These are phyloP conservation scores for Colletotrichum simmondsii DNA, from an alignment of 2,329 filamentous ascomycete species.

Conservation along the genomic window DNA sequence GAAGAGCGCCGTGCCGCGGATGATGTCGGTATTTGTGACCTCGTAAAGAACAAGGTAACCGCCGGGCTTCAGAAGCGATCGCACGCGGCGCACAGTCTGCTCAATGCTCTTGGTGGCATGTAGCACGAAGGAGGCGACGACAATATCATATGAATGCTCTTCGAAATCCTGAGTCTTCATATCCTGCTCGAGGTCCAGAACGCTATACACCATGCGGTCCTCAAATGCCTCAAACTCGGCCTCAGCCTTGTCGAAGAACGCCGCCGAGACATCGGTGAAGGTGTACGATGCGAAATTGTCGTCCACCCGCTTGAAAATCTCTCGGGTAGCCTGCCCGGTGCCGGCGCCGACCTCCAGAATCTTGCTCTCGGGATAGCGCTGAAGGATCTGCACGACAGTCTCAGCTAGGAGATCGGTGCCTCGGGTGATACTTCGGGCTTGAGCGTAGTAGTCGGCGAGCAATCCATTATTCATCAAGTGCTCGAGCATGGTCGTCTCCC, in stretches of 20 bases:
- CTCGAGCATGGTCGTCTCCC: constrained; percentile 48
- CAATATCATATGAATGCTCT: constrained; percentile 35
- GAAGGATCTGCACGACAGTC: constrained; percentile 44
- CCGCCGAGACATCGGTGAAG: constrained; percentile 38
- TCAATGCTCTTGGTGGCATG: constrained; percentile 41
- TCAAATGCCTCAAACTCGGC: constrained; percentile 37
- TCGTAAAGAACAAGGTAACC: constrained; percentile 40
- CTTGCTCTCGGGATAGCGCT: constrained; percentile 46
- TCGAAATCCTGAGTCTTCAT: not conserved
- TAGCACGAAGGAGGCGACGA: constrained; percentile 43
- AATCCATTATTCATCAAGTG: constrained; percentile 47
- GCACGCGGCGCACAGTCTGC: constrained; percentile 37
- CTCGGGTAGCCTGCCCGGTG: constrained; percentile 46
- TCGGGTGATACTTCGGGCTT: constrained; percentile 28
- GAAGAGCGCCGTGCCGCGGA: constrained; percentile 34
- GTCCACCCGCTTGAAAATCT: constrained; percentile 14
- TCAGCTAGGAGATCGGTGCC: not conserved
- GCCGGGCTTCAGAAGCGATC: constrained; percentile 42
- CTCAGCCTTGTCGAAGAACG: constrained; percentile 38
- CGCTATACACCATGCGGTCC: constrained; percentile 1
- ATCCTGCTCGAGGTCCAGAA: not conserved
- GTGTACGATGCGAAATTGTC: constrained; percentile 28
- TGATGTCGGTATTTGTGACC: not conserved
- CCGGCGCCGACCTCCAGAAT: constrained; percentile 47
- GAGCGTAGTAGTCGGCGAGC: constrained; percentile 46